Evolutionary conservation across 1,284 basidiomycete species (phyloP).

Genomic region (Cystobasidium pallidum): DNA sequence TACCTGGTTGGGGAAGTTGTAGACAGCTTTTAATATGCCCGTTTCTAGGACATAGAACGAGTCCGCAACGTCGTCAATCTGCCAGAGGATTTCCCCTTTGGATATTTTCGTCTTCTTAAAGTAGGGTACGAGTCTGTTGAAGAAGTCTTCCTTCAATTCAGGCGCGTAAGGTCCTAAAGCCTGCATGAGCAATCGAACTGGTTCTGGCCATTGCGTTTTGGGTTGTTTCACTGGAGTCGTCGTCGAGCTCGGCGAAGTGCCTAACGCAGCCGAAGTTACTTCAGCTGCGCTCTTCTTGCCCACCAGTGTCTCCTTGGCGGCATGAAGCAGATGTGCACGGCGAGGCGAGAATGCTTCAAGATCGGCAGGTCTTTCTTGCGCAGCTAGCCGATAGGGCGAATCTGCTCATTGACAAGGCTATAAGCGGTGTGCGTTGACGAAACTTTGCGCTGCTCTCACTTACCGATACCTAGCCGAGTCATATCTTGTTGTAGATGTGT

Average conservation of each 20-base stretch:
- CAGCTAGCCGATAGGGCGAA: slow-evolving; percentile 64
- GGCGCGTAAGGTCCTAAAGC: slow-evolving; percentile 51
- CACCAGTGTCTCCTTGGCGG: slow-evolving; percentile 64
- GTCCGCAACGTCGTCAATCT: slow-evolving; percentile 59
- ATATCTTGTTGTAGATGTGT: slow-evolving; percentile 43
- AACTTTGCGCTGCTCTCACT: slow-evolving; percentile 55
- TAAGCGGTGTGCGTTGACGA: not conserved
- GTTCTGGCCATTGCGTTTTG: slow-evolving; percentile 55
- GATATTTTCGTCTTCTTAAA: slow-evolving; percentile 68
- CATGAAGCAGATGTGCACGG: slow-evolving; percentile 66
- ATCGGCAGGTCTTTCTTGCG: slow-evolving; percentile 63
- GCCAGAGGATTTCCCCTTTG: slow-evolving; percentile 73
- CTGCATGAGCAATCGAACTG: slow-evolving; percentile 62
- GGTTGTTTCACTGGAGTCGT: slow-evolving; percentile 31
- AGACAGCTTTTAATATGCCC: slow-evolving; percentile 65
- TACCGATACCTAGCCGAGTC: slow-evolving; percentile 62
- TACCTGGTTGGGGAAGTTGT: slow-evolving; percentile 59
- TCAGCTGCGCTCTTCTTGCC: slow-evolving; percentile 60
- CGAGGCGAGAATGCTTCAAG: slow-evolving; percentile 54
- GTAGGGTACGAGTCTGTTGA: slow-evolving; percentile 65
- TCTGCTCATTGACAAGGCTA: slow-evolving; percentile 35
- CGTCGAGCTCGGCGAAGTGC: slow-evolving; percentile 5
- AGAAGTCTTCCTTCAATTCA: slow-evolving; percentile 58
- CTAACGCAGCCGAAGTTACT: not conserved
- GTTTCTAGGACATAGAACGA: slow-evolving; percentile 74